Conservation (phyloP, 1,284 basidiomycete genomes). For the Flammula alnicola region DNA sequence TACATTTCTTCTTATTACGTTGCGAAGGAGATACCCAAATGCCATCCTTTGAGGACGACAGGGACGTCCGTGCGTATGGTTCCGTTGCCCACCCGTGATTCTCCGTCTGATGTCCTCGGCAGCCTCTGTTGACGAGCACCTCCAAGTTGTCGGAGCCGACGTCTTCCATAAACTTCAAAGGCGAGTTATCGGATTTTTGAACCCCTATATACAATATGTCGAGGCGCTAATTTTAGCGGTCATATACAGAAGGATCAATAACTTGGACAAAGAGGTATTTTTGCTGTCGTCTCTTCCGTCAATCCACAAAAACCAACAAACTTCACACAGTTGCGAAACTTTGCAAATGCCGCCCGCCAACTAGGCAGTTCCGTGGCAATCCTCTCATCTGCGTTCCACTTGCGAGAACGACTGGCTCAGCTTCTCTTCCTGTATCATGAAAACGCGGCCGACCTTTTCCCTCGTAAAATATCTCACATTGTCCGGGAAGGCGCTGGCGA, state of each 20-base stretch:
- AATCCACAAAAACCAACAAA: not conserved
- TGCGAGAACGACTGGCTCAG: constrained; percentile 69
- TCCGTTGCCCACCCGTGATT: not conserved
- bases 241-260: constrained; percentile 53
- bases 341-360: constrained; percentile 74
- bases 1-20: not conserved
- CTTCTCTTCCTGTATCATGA: constrained; percentile 69
- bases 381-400: constrained; percentile 67
- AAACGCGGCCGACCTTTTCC: constrained; percentile 74
- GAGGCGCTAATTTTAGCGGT: constrained; percentile 9
- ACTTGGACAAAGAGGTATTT: constrained; percentile 66
- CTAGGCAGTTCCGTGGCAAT: constrained; percentile 75
- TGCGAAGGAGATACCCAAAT: constrained; percentile 35
- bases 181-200: constrained; percentile 34
- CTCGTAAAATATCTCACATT: constrained; percentile 58
- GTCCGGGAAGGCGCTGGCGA: constrained; percentile 46
- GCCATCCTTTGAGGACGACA: constrained; percentile 61
- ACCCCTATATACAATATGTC: too few species aligned
- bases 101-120: constrained; percentile 5
- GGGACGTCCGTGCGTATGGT: constrained; percentile 63
- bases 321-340: constrained; percentile 60
- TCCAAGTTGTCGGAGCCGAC: constrained; percentile 66
- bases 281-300: not conserved
- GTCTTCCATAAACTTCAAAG: constrained; percentile 64
- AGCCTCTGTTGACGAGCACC: constrained; percentile 71